Base-by-base conservation (phyloP, 176 grass and related monocot genomes). In the Triticum urartu region DNA sequence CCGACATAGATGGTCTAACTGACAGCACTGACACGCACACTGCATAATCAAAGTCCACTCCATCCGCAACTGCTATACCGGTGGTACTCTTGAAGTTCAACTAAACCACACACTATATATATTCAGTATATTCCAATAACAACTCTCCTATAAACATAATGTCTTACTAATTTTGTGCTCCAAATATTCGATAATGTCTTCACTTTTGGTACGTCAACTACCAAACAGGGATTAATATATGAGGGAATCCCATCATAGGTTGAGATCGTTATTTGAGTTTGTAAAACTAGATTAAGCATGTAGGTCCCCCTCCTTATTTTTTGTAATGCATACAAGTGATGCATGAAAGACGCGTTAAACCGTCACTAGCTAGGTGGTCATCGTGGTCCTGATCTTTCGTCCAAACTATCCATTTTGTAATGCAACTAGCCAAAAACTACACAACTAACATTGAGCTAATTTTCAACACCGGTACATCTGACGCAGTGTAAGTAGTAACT, bases 1-100 rank as follows among this genome's bases (percentile, higher is more conserved):
- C 66, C 5, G 40, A 90, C 64, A 70, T 72, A 73, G 79, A 87
- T 73, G 64, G 73, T 21, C 22, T 9, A 86, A 79, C 73, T 62
- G 8, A 11, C 47, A 14, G 4, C 47, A 17, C 67, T 74, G 17
- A 52, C 65, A 64, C 62, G 18, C 0, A 50, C 47, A 33, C 24
- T 50, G 34, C 76, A 72, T 13, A 85, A 81, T 24, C 40, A n/a
- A 72, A 60, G 22, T 56, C 64, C 38, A 32, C 22, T 64, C 38
- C 73, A 64, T 20, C 64, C 7, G 5, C 74, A 83, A 62, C 72
- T 77, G 22, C 66, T 65, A 45, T 58, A 59, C 79, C 18, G 5
- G 42, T 50, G 20, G 36, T 45, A 80, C 28, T 32, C 30, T 17
- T 9, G 7, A 34, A 34, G 33, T 34, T 69, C 21, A 15, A 39